phyloP scores from a whole-genome alignment of 305 asterid species.

The Solanum hybrid region DNA sequence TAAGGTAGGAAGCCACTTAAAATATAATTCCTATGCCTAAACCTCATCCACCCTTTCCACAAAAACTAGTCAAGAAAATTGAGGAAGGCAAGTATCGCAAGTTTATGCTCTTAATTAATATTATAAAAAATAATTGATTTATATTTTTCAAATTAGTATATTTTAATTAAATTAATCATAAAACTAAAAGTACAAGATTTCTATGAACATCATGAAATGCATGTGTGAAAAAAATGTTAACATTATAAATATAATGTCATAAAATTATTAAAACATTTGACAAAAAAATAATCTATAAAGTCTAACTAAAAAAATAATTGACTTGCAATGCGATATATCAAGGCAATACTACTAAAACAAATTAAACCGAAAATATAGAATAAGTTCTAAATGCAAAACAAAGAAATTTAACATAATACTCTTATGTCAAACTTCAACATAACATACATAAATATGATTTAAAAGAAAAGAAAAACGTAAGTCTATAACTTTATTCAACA shows the following conservation, averaged over 20 bases:
- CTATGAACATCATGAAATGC: not conserved
- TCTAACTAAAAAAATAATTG: not conserved
- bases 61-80: not conserved
- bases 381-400: not conserved
- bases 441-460: not conserved
- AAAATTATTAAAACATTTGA: too few relatives aligned
- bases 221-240: not conserved
- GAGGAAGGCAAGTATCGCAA: not conserved
- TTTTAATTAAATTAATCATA: too few relatives aligned
- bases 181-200: not conserved
- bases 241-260: not conserved
- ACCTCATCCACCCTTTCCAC: not conserved
- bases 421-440: not conserved
- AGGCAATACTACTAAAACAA: not conserved
- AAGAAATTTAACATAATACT: not conserved
- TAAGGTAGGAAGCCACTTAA: not conserved
- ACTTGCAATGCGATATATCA: not conserved
- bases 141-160: too few relatives aligned
- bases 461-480: too few relatives aligned
- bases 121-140: too few relatives aligned
- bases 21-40: not conserved
- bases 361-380: too few relatives aligned
- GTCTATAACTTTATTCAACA: not conserved
- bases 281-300: too few relatives aligned
- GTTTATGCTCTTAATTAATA: not conserved